Conservation (phyloP, 495 filamentous ascomycete species). For the Penicillium nucicola region DNA sequence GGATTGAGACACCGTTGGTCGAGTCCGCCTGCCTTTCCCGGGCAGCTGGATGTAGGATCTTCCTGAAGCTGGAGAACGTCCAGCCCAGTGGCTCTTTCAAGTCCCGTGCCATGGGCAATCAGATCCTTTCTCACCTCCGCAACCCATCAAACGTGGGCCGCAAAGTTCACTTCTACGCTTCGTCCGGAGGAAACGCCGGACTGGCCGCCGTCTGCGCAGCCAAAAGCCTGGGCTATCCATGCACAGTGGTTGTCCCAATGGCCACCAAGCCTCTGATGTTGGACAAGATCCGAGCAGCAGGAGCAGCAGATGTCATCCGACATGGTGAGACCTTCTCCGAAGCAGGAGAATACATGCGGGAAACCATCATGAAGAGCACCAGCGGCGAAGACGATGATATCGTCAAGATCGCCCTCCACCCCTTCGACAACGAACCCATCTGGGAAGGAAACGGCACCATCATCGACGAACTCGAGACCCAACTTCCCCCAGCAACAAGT, state of each 20-base stretch:
- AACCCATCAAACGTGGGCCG: conserved; percentile 34
- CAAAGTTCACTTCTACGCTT: conserved; percentile 78
- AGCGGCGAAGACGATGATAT: conserved; percentile 38
- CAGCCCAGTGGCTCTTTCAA: conserved; percentile 96
- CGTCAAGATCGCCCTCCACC: conserved; percentile 76
- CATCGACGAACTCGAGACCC: conserved; percentile 66
- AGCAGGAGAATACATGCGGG: conserved; percentile 70
- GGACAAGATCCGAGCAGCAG: conserved; percentile 63
- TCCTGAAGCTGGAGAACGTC: conserved; percentile 90
- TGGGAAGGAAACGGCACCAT: conserved; percentile 78
- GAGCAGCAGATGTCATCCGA: conserved; percentile 69
- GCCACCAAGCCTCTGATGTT: conserved; percentile 70
- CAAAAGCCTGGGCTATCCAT: conserved; percentile 59
- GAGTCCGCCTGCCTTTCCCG: conserved; percentile 65
- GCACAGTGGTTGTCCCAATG: conserved; percentile 78
- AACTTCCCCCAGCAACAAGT: conserved; percentile 43
- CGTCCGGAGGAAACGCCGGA: conserved; percentile 86
- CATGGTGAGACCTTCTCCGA: conserved; percentile 70
- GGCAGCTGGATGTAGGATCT: conserved; percentile 74
- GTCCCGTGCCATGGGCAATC: conserved; percentile 80
- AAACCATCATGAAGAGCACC: conserved; percentile 52
- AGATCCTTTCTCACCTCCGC: conserved; percentile 60
- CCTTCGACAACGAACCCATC: conserved; percentile 83
- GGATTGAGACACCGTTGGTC: conserved; percentile 70
- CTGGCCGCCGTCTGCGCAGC: conserved; percentile 86